Evolutionary conservation across 2,329 filamentous ascomycete species (phyloP).

Genomic region (Claviceps pazoutovae): DNA sequence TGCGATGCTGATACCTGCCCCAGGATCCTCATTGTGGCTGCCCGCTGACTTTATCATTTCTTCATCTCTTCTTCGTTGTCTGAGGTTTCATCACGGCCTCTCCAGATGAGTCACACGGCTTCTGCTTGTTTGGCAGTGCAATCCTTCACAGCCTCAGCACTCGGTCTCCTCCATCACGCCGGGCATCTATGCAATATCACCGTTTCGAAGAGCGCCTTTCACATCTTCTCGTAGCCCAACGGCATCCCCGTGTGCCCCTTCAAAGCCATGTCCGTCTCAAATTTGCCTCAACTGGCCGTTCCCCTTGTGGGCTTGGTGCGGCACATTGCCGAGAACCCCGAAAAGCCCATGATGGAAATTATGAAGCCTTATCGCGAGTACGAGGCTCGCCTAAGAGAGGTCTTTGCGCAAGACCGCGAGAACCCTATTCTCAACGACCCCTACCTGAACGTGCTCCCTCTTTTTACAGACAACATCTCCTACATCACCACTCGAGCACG

Average conservation of each 20-base stretch:
- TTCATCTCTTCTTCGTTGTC: no score
- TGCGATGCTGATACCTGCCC: no score
- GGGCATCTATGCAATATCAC: no score
- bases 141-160: no score
- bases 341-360: slow-evolving; percentile 41
- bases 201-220: no score
- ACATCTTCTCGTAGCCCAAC: no score
- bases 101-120: no score
- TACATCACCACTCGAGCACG: slow-evolving; percentile 50
- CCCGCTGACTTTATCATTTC: no score
- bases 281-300: slow-evolving; percentile 32
- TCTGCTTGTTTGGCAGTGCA: no score
- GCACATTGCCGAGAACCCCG: slow-evolving; percentile 41
- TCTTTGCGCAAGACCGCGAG: slow-evolving; percentile 54
- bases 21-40: no score
- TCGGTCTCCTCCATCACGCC: no score
- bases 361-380: slow-evolving; percentile 53
- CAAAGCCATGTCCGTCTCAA: slow-evolving; percentile 20
- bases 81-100: no score
- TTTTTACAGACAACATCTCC: slow-evolving; percentile 45
- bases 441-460: slow-evolving; percentile 48
- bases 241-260: background rate
- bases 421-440: slow-evolving; percentile 43
- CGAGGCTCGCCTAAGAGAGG: slow-evolving; percentile 49
- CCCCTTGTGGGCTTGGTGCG: slow-evolving; percentile 29